These are phyloP conservation scores for Musa troglodytarum DNA, from an alignment of 176 grass and related monocot genomes.

Conservation along the genomic window DNA sequence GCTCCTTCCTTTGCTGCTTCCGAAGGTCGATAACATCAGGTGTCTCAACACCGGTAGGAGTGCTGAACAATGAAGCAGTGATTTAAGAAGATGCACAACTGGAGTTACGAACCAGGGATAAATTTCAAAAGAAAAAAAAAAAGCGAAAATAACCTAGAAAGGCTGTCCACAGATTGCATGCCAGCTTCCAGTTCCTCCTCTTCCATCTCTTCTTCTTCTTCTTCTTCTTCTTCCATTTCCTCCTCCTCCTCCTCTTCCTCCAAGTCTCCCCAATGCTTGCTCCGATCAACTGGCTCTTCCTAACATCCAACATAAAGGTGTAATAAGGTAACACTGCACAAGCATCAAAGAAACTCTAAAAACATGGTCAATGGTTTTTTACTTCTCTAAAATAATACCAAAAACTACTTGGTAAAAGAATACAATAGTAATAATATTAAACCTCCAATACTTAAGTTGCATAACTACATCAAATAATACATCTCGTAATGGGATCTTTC, in stretches of 20 bases:
- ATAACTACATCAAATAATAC: too few relatives aligned
- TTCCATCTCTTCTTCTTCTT: constrained; percentile 50
- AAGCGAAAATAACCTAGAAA: constrained; percentile 48
- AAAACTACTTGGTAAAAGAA: too few relatives aligned
- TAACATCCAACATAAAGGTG: not conserved
- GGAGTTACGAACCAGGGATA: not conserved
- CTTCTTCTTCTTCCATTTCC: constrained; percentile 21
- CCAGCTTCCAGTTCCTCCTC: constrained; percentile 79
- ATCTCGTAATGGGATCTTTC: too few relatives aligned
- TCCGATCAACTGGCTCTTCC: constrained; percentile 89
- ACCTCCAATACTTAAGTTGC: too few relatives aligned
- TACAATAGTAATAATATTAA: too few relatives aligned
- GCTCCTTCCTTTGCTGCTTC: constrained; percentile 88
- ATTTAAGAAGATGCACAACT: too few relatives aligned
- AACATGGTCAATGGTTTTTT: too few relatives aligned
- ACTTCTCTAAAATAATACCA: too few relatives aligned
- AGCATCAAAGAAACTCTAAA: too few relatives aligned
- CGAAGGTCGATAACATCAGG: constrained; percentile 93
- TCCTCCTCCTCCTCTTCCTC: constrained; percentile 66
- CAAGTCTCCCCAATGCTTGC: constrained; percentile 95
- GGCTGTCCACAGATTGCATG: constrained; percentile 75
- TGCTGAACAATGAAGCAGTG: constrained; percentile 34
- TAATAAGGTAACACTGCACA: too few relatives aligned
- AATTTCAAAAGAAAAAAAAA: not conserved
- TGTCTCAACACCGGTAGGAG: constrained; percentile 94